Percentiles rank a stretch among this genome's conserved stretches.
phyloP scores from a whole-genome alignment of 805 yeast genomes.

The Candida peoriensis region DNA sequence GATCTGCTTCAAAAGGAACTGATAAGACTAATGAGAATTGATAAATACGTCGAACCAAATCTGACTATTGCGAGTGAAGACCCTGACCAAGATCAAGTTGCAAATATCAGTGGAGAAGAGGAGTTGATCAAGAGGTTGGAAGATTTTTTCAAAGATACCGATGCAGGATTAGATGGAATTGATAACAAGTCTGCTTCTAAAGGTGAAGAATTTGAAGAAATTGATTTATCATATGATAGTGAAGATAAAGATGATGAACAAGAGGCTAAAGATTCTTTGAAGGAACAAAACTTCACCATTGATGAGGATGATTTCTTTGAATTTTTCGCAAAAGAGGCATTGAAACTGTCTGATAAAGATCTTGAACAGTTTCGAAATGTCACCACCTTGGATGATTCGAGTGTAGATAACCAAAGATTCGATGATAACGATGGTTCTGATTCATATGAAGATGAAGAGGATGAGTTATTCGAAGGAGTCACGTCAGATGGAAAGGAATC shows the following conservation, averaged over 20 bases:
- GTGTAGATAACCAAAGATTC: neutral
- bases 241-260: slow-evolving; percentile 21
- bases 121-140: slow-evolving; percentile 23
- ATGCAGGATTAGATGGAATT: slow-evolving; percentile 21
- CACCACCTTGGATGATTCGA: neutral
- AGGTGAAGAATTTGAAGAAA: neutral
- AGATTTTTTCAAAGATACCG: slow-evolving; percentile 20
- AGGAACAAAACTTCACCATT: slow-evolving; percentile 36
- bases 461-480: slow-evolving; percentile 10
- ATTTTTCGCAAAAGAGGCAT: slow-evolving; percentile 50
- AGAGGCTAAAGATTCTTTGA: slow-evolving; percentile 25
- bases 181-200: slow-evolving; percentile 7
- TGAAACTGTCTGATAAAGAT: slow-evolving; percentile 42
- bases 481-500: slow-evolving; percentile 5
- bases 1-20: slow-evolving; percentile 27
- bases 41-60: slow-evolving; percentile 15
- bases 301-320: slow-evolving; percentile 71
- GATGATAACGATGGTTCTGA: neutral
- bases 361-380: slow-evolving; percentile 32
- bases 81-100: slow-evolving; percentile 2
- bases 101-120: slow-evolving; percentile 18
- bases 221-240: slow-evolving; percentile 1
- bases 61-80: slow-evolving; percentile 11
- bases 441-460: slow-evolving; percentile 14
- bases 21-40: slow-evolving; percentile 15